Percentiles rank a stretch among this genome's conserved stretches.
These are phyloP conservation scores for Aquilaria agallochum DNA, from an alignment of 441 rosid species.

Conservation along the genomic window DNA sequence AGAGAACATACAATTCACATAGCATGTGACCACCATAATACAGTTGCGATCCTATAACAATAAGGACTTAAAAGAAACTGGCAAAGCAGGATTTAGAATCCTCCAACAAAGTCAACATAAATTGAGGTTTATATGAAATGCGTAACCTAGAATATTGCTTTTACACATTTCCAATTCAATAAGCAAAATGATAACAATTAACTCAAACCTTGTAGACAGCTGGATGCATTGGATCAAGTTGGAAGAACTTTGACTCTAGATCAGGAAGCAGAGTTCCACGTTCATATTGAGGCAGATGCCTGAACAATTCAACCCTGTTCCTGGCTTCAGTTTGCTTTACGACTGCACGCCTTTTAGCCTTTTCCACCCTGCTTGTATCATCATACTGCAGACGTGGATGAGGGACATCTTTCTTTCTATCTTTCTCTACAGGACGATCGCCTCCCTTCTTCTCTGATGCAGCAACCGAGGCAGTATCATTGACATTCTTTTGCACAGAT, in stretches of 20 bases:
- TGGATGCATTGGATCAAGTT: slow-evolving; percentile 83
- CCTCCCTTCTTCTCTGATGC: slow-evolving; percentile 67
- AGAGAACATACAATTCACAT: no score
- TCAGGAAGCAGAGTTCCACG: slow-evolving; percentile 90
- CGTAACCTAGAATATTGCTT: no score
- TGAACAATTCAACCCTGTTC: slow-evolving; percentile 82
- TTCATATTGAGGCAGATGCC: slow-evolving; percentile 97
- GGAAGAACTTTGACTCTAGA: slow-evolving; percentile 73
- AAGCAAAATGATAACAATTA: no score
- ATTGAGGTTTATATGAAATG: no score
- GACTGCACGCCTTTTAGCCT: slow-evolving; percentile 86
- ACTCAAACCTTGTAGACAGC: slow-evolving; percentile 65
- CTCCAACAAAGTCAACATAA: no score
- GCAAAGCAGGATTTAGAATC: no score
- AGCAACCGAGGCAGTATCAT: slow-evolving; percentile 38
- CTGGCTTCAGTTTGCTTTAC: slow-evolving; percentile 84
- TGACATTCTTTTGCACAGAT: slow-evolving; percentile 40
- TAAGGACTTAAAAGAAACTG: no score
- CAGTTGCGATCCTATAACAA: no score
- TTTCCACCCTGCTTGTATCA: slow-evolving; percentile 79
- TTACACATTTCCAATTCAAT: no score
- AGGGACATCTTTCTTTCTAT: slow-evolving; percentile 80
- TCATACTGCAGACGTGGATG: slow-evolving; percentile 97
- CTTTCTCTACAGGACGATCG: slow-evolving; percentile 67
- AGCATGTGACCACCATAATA: no score